Evolutionary conservation across 495 filamentous ascomycete genomes (phyloP).

Genomic region (Daldinia loculata): DNA sequence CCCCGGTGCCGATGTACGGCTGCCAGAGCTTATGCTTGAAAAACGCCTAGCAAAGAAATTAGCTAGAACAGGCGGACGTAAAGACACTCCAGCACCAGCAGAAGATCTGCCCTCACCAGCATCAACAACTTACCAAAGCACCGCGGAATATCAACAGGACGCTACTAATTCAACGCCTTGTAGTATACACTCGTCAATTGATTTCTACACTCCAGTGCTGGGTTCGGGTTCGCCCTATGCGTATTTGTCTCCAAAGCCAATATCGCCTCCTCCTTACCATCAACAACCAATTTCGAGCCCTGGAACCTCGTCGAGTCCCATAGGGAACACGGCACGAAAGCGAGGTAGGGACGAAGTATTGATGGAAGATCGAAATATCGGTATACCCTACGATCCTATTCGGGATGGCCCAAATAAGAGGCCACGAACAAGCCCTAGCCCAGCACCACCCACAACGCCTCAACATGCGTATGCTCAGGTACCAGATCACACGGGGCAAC

Average conservation of each 20-base stretch:
- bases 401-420: conserved; percentile 2
- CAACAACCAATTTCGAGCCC: not conserved
- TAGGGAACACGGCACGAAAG: not conserved
- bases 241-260: not conserved
- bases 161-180: not conserved
- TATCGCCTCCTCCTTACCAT: not conserved
- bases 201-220: not conserved
- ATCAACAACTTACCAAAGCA: not conserved
- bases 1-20: not conserved
- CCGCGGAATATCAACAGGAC: not conserved
- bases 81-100: not conserved
- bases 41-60: conserved; percentile 3
- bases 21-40: not conserved
- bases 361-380: not conserved
- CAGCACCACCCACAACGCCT: not conserved
- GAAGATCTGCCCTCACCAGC: not conserved
- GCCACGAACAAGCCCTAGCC: not conserved
- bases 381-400: not conserved
- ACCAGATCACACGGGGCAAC: not conserved
- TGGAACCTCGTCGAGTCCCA: not conserved
- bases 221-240: not conserved
- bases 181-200: not conserved
- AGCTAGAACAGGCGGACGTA: not conserved
- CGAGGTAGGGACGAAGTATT: conserved; percentile 4
- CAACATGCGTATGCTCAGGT: not conserved